phyloP scores from a whole-genome alignment of 2,329 filamentous ascomycete species.

The Pseudogymnoascus verrucosus region DNA sequence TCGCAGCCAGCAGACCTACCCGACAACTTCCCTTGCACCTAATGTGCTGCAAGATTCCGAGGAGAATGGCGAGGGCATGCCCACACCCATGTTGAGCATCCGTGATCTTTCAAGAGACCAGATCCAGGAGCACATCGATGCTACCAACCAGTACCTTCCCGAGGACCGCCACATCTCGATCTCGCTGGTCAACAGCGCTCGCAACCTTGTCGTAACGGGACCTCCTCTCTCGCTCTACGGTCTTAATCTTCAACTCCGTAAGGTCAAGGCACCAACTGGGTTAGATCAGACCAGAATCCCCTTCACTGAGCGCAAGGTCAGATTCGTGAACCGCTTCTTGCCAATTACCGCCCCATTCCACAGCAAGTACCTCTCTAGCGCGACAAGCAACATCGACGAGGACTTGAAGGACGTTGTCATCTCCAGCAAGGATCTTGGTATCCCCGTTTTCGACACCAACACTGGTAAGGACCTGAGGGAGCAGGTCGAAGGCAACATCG shows the following conservation, averaged over 20 bases:
- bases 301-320: slow-evolving; percentile 89
- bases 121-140: slow-evolving; percentile 93
- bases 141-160: slow-evolving; percentile 92
- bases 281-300: slow-evolving; percentile 92
- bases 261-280: slow-evolving; percentile 96
- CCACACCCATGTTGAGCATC: slow-evolving; percentile 96
- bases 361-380: slow-evolving; percentile 83
- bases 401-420: slow-evolving; percentile 81
- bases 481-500: slow-evolving; percentile 65
- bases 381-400: slow-evolving; percentile 73
- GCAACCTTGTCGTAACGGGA: slow-evolving; percentile 94
- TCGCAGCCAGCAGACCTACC: slow-evolving; percentile 94
- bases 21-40: slow-evolving; percentile 85
- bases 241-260: slow-evolving; percentile 88
- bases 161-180: slow-evolving; percentile 89
- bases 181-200: slow-evolving; percentile 91
- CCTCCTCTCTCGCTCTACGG: slow-evolving; percentile 94
- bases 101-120: slow-evolving; percentile 81
- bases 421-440: slow-evolving; percentile 62
- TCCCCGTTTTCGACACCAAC: slow-evolving; percentile 85
- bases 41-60: slow-evolving; percentile 86
- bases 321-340: slow-evolving; percentile 93
- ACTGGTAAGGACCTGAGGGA: slow-evolving; percentile 76
- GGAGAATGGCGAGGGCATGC: slow-evolving; percentile 88
- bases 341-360: slow-evolving; percentile 98